phyloP scores from a whole-genome alignment of 2,329 filamentous ascomycete species.

The Aspergillus sp. region DNA sequence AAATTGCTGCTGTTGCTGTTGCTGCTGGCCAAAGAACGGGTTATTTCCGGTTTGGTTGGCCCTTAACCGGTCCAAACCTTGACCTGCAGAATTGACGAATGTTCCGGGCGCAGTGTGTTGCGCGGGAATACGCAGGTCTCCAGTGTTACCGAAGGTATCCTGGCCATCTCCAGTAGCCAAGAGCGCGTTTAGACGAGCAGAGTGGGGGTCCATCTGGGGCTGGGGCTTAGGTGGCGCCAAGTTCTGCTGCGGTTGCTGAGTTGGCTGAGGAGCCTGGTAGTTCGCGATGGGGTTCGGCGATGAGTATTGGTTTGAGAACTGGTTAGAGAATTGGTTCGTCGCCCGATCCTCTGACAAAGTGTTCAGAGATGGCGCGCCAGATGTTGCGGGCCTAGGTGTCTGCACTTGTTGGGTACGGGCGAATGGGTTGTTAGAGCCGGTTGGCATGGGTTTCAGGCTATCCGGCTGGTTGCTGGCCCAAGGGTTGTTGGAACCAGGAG shows the following conservation, averaged over 20 bases:
- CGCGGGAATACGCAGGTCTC: conserved; percentile 88
- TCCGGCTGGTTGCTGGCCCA: conserved; percentile 71
- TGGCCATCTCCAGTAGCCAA: conserved; percentile 86
- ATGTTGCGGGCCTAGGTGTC: conserved; percentile 42
- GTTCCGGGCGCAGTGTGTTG: conserved; percentile 96
- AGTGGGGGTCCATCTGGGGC: conserved; percentile 53
- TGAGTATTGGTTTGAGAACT: conserved; percentile 60
- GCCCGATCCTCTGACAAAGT: conserved; percentile 83
- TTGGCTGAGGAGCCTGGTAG: conserved; percentile 44
- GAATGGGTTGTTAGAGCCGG: conserved; percentile 97
- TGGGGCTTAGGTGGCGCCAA: conserved; percentile 33
- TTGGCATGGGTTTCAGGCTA: conserved; percentile 75
- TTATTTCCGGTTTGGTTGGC: conserved; percentile 73
- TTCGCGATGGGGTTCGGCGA: conserved; percentile 47
- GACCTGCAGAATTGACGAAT: conserved; percentile 92
- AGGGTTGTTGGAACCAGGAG: conserved; percentile 88
- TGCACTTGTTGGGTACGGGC: conserved; percentile 59
- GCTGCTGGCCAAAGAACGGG: conserved; percentile 72
- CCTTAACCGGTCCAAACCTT: conserved; percentile 72
- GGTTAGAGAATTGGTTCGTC: conserved; percentile 60
- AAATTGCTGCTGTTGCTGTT: conserved; percentile 53
- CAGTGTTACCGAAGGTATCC: conserved; percentile 97
- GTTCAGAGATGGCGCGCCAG: conserved; percentile 68
- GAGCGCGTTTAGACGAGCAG: conserved; percentile 78
- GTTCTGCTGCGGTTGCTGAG: conserved; percentile 22